Evolutionary conservation across 2,329 filamentous ascomycete species (phyloP).

Genomic region (Cryphonectria radicalis): DNA sequence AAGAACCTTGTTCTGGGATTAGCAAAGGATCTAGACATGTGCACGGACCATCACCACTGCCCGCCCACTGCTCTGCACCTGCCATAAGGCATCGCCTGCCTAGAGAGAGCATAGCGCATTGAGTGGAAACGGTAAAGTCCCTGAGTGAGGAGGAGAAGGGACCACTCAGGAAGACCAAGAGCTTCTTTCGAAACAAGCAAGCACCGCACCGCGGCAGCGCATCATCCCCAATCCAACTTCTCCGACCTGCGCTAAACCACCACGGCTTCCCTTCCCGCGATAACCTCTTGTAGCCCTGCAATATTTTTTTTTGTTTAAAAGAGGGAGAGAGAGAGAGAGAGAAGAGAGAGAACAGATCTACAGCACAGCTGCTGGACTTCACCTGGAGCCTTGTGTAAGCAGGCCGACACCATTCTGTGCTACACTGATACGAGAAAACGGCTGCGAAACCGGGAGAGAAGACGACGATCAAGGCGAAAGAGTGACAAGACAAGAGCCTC

Average conservation of each 20-base stretch:
- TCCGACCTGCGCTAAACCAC: not conserved
- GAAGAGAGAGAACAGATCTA: not conserved
- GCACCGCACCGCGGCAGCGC: not conserved
- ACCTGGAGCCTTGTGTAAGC: not conserved
- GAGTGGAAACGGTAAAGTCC: not conserved
- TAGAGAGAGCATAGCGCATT: not conserved
- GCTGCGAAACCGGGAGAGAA: not conserved
- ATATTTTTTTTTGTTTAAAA: not conserved
- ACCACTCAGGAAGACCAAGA: not conserved
- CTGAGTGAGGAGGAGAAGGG: not conserved
- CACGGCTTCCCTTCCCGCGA: not conserved
- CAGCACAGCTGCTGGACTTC: not conserved
- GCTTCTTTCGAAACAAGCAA: constrained; percentile 4
- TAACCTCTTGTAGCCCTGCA: not conserved
- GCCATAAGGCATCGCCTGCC: not conserved
- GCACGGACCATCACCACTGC: not conserved
- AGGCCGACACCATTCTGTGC: not conserved
- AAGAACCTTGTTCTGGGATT: not conserved
- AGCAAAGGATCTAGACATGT: not conserved
- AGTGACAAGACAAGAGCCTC: not conserved
- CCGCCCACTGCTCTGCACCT: not conserved
- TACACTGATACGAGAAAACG: not conserved
- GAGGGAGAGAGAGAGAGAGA: not conserved
- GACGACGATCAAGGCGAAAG: not conserved
- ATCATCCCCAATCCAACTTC: not conserved